phyloP scores from a whole-genome alignment of 2,329 filamentous ascomycete species.

The Mollisiaceae sp. region DNA sequence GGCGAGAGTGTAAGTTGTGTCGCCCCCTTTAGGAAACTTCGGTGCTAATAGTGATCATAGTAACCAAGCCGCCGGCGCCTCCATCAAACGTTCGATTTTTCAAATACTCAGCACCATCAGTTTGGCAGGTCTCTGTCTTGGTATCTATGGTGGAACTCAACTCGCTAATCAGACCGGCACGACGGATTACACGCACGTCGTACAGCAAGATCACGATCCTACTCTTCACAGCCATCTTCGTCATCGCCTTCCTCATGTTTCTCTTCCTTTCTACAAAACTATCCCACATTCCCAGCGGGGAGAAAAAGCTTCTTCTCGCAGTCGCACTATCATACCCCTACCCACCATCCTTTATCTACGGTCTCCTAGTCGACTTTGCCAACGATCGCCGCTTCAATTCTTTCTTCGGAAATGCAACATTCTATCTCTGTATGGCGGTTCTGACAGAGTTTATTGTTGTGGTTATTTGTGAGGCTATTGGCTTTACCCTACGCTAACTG shows the following conservation, averaged over 20 bases:
- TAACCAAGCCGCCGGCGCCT: not conserved
- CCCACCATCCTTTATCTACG: conserved; percentile 53
- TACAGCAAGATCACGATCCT: conserved; percentile 13
- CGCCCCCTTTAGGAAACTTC: not conserved
- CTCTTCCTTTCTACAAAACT: not conserved
- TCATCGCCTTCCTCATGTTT: conserved; percentile 3
- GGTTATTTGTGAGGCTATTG: conserved; percentile 20
- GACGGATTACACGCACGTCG: not conserved
- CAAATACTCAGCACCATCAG: not conserved
- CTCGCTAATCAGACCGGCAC: not conserved
- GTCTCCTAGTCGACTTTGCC: conserved; percentile 47
- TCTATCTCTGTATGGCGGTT: conserved; percentile 51
- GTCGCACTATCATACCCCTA: conserved; percentile 45
- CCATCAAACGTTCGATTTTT: not conserved
- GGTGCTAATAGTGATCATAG: not conserved
- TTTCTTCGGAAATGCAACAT: conserved; percentile 45
- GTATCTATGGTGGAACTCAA: conserved; percentile 14
- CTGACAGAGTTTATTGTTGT: conserved; percentile 55
- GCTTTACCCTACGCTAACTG: conserved; percentile 7
- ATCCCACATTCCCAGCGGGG: not conserved
- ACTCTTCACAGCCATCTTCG: conserved; percentile 9
- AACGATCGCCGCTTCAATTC: conserved; percentile 48
- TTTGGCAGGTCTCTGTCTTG: conserved; percentile 11
- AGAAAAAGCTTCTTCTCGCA: not conserved
- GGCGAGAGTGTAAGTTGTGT: conserved; percentile 19